A percentile compares a stretch with the other conserved stretches of the same genome.
Conservation (phyloP, 768 basidiomycete genomes). For the Tulasnella sp. region DNA sequence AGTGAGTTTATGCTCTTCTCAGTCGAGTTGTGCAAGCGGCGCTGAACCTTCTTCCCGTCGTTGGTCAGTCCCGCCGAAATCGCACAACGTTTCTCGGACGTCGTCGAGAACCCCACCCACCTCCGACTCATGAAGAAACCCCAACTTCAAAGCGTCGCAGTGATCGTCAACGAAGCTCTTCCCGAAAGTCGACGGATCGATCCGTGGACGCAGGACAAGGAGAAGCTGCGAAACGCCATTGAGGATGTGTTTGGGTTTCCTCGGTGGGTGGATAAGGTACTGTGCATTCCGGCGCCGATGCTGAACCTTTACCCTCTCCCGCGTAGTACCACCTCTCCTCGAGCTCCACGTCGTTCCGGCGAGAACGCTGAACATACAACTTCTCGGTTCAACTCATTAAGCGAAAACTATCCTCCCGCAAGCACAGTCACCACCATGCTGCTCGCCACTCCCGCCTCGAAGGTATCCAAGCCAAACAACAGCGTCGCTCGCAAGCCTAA, state of each 20-base stretch:
- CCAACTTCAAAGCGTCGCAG: slow-evolving; percentile 12
- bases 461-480: neutral
- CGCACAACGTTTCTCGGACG: slow-evolving; percentile 1
- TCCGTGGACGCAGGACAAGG: neutral
- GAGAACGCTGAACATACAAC: neutral
- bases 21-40: no score
- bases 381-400: neutral
- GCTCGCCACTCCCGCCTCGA: neutral
- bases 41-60: neutral
- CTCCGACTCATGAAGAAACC: slow-evolving; percentile 13
- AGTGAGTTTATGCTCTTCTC: neutral
- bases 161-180: slow-evolving; percentile 13
- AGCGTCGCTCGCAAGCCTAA: neutral
- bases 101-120: slow-evolving; percentile 9
- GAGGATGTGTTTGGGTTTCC: slow-evolving; percentile 14
- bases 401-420: slow-evolving; percentile 7
- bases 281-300: neutral
- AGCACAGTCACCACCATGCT: slow-evolving; percentile 6
- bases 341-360: slow-evolving; percentile 11
- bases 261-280: neutral
- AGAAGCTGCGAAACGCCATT: slow-evolving; percentile 3
- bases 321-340: neutral
- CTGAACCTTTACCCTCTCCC: neutral
- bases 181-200: neutral
- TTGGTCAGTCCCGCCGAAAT: neutral